Evolutionary conservation across 2,329 filamentous ascomycete species (phyloP), one percentile per base, ranked within the genome.

Genomic region (Phyllosticta citribraziliensis): DNA sequence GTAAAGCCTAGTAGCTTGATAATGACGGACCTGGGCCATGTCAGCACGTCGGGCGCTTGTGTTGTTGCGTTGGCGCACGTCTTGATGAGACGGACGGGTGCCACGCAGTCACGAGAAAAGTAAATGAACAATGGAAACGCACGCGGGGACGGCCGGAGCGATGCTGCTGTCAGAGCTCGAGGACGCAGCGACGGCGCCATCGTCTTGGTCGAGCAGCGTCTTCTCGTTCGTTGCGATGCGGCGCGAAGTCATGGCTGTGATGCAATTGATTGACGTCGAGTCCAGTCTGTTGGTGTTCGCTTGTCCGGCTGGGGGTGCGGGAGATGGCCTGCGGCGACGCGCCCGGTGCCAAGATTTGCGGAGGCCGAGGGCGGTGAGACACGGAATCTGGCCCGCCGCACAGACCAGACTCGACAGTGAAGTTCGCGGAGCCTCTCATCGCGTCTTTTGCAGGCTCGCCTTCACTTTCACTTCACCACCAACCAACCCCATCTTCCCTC

Each of bases 1-100:
- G 92, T 96, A 76, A 97, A 97, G 65, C 83, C 86, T 17, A 97
- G 81, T 20, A 99, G 85, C 77, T 97, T 99, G 70, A 87, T 78
- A 65, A 99, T 94, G 66, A 97, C 91, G 70, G 88, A 81, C 62
- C 91, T 91, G 57, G 52, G 35, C 25, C 57, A 25, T 35, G 51
- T 56, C 40, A 47, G 52, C 35, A 60, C 58, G 59, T 56, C 61
- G 54, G 58, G 33, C 14, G 35, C 54, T 55, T n/a, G 35, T 40
- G 27, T 30, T 30, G 27, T 30, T 30, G 27, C 27, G 5, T 30
- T 30, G 27, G 27, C 27, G 27, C 27, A 30, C 27, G n/a, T 6
- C 20, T 55, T 52, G 11, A 33, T 17, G n/a, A 25, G 3, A 22
- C 25, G 6, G 52, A 57, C 24, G 33, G 33, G 19, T 22, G 20